phyloP scores from a whole-genome alignment of 768 basidiomycete genomes.

The Royoungia palumana region DNA sequence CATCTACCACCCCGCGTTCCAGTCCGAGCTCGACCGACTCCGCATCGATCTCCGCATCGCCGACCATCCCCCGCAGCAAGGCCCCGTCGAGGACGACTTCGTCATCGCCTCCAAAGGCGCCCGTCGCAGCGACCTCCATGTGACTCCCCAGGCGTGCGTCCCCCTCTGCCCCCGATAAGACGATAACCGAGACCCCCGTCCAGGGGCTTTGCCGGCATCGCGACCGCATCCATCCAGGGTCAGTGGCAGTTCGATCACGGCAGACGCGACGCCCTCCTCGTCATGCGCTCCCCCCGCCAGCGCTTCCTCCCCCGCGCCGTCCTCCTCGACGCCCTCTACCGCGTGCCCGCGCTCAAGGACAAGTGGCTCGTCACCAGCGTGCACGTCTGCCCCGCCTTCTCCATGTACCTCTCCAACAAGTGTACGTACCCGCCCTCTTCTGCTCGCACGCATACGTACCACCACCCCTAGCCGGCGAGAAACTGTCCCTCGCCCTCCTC shows the following conservation, averaged over 20 bases:
- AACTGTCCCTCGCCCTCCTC: constrained; percentile 21
- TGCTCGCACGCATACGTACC: background rate
- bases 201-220: constrained; percentile 26
- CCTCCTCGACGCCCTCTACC: constrained; percentile 25
- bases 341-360: constrained; percentile 23
- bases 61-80: constrained; percentile 13
- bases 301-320: constrained; percentile 18
- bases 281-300: constrained; percentile 31
- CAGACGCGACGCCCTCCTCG: constrained; percentile 33
- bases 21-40: constrained; percentile 11
- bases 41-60: constrained; percentile 1
- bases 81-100: constrained; percentile 18
- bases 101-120: constrained; percentile 27
- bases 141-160: constrained; percentile 23
- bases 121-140: constrained; percentile 1
- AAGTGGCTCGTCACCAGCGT: constrained; percentile 34
- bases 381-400: constrained; percentile 32
- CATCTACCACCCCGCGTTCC: constrained; percentile 27
- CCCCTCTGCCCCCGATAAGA: background rate
- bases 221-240: constrained; percentile 31
- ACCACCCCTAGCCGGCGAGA: constrained; percentile 20
- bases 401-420: constrained; percentile 33
- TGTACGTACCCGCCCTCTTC: background rate
- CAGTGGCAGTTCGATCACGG: constrained; percentile 34
- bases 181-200: background rate